Percentiles rank a stretch among this genome's conserved stretches.
These are phyloP conservation scores for Salinomyces thailandicus DNA, from an alignment of 2,329 filamentous ascomycete species.

Conservation along the genomic window DNA sequence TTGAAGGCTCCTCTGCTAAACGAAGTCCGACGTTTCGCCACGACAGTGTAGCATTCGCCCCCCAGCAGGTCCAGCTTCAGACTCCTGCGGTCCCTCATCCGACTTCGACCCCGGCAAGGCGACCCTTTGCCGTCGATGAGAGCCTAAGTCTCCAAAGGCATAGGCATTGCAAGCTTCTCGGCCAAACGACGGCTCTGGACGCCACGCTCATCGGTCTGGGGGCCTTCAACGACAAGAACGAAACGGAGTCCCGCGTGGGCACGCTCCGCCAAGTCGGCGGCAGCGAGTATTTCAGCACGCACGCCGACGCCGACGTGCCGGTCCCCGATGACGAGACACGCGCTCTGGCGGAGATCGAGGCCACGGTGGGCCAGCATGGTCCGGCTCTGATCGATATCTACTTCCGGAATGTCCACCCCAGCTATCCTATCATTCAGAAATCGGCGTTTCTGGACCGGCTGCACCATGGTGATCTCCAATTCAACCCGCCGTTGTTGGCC, in stretches of 20 bases:
- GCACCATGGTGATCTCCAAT: slow-evolving; percentile 58
- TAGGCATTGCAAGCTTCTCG: slow-evolving; percentile 74
- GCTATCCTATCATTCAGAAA: slow-evolving; percentile 74
- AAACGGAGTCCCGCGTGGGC: slow-evolving; percentile 57
- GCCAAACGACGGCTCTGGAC: slow-evolving; percentile 73
- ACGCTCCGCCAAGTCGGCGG: slow-evolving; percentile 64
- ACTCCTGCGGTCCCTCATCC: slow-evolving; percentile 4
- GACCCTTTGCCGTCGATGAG: slow-evolving; percentile 32
- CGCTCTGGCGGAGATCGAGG: slow-evolving; percentile 63
- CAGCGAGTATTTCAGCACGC: slow-evolving; percentile 67
- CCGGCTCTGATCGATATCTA: slow-evolving; percentile 67
- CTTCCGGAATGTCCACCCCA: slow-evolving; percentile 70
- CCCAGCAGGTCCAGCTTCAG: not conserved
- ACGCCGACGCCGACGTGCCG: slow-evolving; percentile 62
- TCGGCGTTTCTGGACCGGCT: slow-evolving; percentile 70
- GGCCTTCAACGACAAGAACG: slow-evolving; percentile 69
- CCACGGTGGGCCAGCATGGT: slow-evolving; percentile 66
- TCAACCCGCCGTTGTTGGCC: slow-evolving; percentile 65
- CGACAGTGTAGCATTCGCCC: not conserved
- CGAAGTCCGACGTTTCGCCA: slow-evolving; percentile 11
- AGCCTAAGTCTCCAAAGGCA: slow-evolving; percentile 63
- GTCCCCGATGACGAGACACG: slow-evolving; percentile 60
- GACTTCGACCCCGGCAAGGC: slow-evolving; percentile 16
- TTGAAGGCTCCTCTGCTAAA: slow-evolving; percentile 16
- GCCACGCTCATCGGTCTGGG: slow-evolving; percentile 73